These are phyloP conservation scores for Suillus subalutaceus DNA, from an alignment of 768 basidiomycete genomes.

Conservation along the genomic window DNA sequence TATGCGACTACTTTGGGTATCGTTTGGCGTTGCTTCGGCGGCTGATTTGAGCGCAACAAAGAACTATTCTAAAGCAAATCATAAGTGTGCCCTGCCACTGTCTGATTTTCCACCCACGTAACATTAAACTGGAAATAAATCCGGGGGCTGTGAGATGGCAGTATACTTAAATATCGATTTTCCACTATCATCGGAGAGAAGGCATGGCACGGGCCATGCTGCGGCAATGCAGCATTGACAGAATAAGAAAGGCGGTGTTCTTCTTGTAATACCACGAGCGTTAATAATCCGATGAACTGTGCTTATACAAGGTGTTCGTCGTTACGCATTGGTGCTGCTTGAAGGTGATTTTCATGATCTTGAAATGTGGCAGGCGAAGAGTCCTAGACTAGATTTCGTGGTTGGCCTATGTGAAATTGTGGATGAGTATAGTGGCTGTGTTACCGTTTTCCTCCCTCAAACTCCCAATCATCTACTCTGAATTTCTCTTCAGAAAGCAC, in stretches of 20 bases:
- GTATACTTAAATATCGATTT: neutral
- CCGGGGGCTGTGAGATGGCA: neutral
- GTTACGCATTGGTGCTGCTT: neutral
- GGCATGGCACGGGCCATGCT: slow-evolving; percentile 1
- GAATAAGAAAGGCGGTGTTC: neutral
- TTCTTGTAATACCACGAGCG: neutral
- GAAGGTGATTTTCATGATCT: neutral
- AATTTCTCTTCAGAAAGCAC: slow-evolving; percentile 4
- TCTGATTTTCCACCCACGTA: neutral
- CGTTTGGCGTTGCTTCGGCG: neutral
- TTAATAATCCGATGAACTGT: neutral
- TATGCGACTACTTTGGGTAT: neutral
- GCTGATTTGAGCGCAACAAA: neutral
- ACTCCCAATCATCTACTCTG: slow-evolving; percentile 8
- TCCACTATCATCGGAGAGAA: slow-evolving; percentile 4
- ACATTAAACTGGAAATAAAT: neutral
- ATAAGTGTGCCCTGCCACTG: neutral
- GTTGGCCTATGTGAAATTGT: neutral
- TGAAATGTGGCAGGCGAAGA: neutral
- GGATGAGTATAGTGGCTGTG: neutral
- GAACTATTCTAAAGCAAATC: neutral
- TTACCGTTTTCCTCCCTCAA: neutral
- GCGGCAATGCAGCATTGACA: neutral
- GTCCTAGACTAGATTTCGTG: neutral
- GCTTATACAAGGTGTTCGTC: slow-evolving; percentile 2